phyloP scores from a whole-genome alignment of 208 protist species.

The Acanthamoeba sp. region DNA sequence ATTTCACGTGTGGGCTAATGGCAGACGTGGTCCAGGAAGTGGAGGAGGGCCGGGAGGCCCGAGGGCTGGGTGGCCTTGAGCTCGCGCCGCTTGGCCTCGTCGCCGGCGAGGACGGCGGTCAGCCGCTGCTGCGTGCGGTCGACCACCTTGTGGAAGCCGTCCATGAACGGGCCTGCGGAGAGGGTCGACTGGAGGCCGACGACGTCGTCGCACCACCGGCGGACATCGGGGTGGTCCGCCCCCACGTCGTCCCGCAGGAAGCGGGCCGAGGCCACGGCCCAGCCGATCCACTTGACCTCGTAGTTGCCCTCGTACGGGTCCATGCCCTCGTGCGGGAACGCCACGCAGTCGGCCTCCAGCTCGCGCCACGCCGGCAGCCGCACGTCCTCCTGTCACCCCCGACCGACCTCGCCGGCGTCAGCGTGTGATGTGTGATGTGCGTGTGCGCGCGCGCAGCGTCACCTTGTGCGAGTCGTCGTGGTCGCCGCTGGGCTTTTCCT shows the following conservation, averaged over 20 bases:
- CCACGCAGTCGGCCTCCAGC: conserved; percentile 2
- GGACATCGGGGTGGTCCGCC: not conserved
- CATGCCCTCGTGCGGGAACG: conserved; percentile 34
- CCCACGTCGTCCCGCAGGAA: not conserved
- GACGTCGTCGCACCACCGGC: conserved; percentile 8
- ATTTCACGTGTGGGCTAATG: too few relatives aligned
- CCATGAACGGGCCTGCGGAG: not conserved
- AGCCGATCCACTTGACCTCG: conserved; percentile 44
- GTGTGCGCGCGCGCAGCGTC: too few relatives aligned
- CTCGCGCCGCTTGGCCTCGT: not conserved
- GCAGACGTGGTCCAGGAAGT: too few relatives aligned
- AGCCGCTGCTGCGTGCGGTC: not conserved
- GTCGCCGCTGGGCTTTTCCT: not conserved
- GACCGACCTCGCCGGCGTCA: not conserved
- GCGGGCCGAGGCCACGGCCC: not conserved
- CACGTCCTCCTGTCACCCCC: not conserved
- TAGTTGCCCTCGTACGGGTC: conserved; percentile 64
- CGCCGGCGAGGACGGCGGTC: not conserved
- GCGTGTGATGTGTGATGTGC: not conserved
- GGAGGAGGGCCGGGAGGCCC: not conserved
- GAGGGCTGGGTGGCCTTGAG: not conserved
- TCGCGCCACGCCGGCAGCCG: conserved; percentile 1
- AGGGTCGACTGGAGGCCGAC: not conserved
- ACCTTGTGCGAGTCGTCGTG: not conserved
- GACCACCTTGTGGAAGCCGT: not conserved